phyloP scores from a whole-genome alignment of 164 flowering plant species.

The Piper longum region DNA sequence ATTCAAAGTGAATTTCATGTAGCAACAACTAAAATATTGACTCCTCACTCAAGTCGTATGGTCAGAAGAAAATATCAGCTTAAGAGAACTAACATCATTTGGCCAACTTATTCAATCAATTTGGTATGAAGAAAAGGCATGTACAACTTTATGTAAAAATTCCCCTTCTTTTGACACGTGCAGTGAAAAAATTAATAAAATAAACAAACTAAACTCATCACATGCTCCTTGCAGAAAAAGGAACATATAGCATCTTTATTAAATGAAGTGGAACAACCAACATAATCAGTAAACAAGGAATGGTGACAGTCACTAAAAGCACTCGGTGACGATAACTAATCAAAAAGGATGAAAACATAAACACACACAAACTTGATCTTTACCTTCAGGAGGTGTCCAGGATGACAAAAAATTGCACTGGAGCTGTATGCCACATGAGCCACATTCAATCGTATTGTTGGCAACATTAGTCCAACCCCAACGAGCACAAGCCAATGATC shows the following conservation, averaged over 20 bases:
- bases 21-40: no score
- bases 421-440: slow-evolving; percentile 61
- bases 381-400: slow-evolving; percentile 57
- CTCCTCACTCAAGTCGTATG: no score
- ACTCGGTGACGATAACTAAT: neutral
- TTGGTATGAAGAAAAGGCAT: neutral
- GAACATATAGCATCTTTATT: neutral
- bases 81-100: neutral
- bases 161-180: no score
- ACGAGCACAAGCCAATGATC: slow-evolving; percentile 86
- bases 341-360: neutral
- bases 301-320: neutral
- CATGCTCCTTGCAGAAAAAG: no score
- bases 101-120: neutral
- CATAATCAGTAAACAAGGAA: neutral
- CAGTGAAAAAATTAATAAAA: no score
- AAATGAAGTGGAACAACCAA: neutral
- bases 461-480: slow-evolving; percentile 86
- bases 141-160: neutral
- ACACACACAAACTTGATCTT: slow-evolving; percentile 2
- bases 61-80: no score
- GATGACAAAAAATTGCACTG: slow-evolving; percentile 32
- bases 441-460: slow-evolving; percentile 68
- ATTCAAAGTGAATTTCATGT: no score
- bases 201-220: no score